phyloP scores from a whole-genome alignment of 108 stramenopile species.

The Skeletonema potamos region DNA sequence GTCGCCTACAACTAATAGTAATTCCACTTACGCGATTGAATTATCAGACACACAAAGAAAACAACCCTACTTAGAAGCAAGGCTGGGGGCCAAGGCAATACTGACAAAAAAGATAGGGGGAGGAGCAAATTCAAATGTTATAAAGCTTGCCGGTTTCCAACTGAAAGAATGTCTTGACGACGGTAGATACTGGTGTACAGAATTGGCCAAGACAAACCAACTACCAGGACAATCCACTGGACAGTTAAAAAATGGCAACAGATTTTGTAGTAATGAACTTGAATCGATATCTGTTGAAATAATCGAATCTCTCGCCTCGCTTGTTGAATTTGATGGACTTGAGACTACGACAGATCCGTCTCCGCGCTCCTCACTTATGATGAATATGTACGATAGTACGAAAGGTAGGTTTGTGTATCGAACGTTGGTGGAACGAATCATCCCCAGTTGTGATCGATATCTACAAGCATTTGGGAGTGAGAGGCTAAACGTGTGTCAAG shows the following conservation, averaged over 20 bases:
- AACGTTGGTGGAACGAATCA: conserved; percentile 61
- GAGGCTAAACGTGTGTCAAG: conserved; percentile 4
- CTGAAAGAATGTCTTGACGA: conserved; percentile 64
- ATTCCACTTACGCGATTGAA: conserved; percentile 9
- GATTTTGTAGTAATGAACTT: conserved; percentile 10
- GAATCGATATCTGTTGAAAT: conserved; percentile 22
- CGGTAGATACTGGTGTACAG: conserved; percentile 51
- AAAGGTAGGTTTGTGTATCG: conserved; percentile 69
- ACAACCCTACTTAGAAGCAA: conserved; percentile 68
- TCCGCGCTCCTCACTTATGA: conserved; percentile 72
- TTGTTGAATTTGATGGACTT: conserved; percentile 87
- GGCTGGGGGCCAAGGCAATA: conserved; percentile 77
- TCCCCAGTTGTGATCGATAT: conserved; percentile 47
- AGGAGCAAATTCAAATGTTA: conserved; percentile 58
- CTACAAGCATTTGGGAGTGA: conserved; percentile 39
- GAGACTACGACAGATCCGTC: conserved; percentile 78
- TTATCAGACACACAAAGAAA: conserved; percentile 25
- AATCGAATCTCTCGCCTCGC: conserved; percentile 63
- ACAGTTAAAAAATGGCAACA: neutral
- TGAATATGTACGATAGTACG: conserved; percentile 54
- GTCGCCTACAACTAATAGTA: neutral
- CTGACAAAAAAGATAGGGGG: conserved; percentile 65
- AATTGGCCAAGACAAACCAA: conserved; percentile 1
- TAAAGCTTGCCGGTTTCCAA: conserved; percentile 55
- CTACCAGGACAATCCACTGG: neutral